These are phyloP conservation scores for Lyophyllum atratum DNA, from an alignment of 768 basidiomycete genomes.

Conservation along the genomic window DNA sequence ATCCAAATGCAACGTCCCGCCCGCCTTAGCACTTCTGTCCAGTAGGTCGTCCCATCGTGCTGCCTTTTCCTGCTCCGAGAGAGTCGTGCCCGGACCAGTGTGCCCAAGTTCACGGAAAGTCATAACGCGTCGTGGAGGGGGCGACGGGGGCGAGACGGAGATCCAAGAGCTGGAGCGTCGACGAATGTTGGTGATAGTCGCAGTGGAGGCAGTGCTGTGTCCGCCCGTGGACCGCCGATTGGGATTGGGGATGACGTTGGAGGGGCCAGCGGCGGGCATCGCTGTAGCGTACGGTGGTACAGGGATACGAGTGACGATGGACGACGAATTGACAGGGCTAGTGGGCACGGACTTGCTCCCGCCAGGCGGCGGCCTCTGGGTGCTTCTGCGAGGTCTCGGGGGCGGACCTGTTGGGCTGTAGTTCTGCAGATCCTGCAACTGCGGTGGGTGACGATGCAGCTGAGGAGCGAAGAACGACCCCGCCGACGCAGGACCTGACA, in stretches of 20 bases:
- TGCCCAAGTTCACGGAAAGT: conserved; percentile 51
- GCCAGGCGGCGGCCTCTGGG: conserved; percentile 12
- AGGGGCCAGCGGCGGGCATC: background rate
- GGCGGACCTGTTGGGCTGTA: conserved; percentile 20
- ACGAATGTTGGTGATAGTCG: conserved; percentile 17
- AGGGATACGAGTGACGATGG: background rate
- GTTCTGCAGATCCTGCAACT: background rate
- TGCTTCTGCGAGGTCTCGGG: conserved; percentile 28
- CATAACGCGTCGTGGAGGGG: conserved; percentile 27
- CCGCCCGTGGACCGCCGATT: conserved; percentile 24
- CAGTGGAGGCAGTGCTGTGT: conserved; percentile 23
- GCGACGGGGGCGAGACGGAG: conserved; percentile 12
- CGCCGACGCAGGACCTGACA: conserved; percentile 5
- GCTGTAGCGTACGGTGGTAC: background rate
- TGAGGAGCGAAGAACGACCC: conserved; percentile 10
- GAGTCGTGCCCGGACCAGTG: conserved; percentile 32
- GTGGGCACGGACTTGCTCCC: conserved; percentile 5
- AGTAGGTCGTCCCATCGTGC: conserved; percentile 72
- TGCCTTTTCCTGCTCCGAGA: conserved; percentile 72
- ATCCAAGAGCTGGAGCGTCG: conserved; percentile 23
- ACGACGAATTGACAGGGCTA: conserved; percentile 1
- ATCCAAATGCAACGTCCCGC: conserved; percentile 67
- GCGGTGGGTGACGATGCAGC: background rate
- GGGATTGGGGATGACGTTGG: background rate
- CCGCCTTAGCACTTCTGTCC: conserved; percentile 65